Conservation (phyloP, 768 basidiomycete species). For the Boletus coccyginus region DNA sequence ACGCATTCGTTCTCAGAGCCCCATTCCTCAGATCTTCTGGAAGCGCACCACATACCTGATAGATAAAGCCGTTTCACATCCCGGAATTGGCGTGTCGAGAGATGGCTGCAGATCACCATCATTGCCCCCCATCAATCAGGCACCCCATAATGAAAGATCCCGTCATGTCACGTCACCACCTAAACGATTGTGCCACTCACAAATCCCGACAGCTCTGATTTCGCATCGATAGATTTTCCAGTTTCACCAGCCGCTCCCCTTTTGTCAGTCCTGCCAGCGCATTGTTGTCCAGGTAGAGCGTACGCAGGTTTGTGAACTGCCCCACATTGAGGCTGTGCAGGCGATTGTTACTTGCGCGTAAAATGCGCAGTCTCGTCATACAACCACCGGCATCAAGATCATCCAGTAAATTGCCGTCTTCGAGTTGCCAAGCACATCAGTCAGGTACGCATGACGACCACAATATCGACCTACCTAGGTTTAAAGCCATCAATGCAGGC, state of each 20-base stretch:
- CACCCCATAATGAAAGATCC: conserved; percentile 36
- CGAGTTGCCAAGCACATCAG: conserved; percentile 16
- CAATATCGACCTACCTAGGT: conserved; percentile 66
- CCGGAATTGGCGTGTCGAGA: conserved; percentile 66
- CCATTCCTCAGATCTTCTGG: conserved; percentile 14
- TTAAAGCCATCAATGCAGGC: conserved; percentile 66
- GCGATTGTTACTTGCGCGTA: conserved; percentile 82
- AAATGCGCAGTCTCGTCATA: conserved; percentile 74
- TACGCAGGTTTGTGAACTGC: conserved; percentile 69
- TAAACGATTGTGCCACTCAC: conserved; percentile 48
- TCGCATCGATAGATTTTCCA: conserved; percentile 90
- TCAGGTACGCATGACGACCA: conserved; percentile 10
- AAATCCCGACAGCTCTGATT: conserved; percentile 77
- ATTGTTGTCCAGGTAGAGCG: conserved; percentile 92
- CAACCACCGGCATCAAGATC: conserved; percentile 50
- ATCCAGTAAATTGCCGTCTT: conserved; percentile 73
- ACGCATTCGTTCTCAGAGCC: conserved; percentile 17
- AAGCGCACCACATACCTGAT: conserved; percentile 61
- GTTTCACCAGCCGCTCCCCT: conserved; percentile 56
- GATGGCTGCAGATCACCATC: conserved; percentile 37
- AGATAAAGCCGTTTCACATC: conserved; percentile 94
- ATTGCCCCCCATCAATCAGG: conserved; percentile 35
- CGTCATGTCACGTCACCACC: conserved; percentile 31
- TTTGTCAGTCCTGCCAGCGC: conserved; percentile 48
- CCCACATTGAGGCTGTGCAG: conserved; percentile 63